phyloP scores from a whole-genome alignment of 2,329 filamentous ascomycete species.

The Fonsecaea pedrosoi region DNA sequence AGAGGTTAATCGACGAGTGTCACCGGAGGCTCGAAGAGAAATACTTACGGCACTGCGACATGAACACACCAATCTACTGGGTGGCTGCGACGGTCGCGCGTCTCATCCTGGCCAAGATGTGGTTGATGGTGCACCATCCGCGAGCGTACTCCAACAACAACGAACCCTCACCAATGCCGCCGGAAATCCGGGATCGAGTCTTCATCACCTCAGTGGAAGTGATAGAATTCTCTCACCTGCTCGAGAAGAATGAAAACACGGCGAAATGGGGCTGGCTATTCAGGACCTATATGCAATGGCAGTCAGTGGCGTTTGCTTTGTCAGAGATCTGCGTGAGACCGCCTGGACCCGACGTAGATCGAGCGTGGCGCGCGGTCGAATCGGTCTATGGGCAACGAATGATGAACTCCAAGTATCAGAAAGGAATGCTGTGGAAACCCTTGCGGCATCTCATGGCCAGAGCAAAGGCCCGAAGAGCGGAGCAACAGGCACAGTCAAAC shows the following conservation, averaged over 20 bases:
- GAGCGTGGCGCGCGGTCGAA: conserved; percentile 66
- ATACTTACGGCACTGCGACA: conserved; percentile 61
- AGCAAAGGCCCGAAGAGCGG: conserved; percentile 61
- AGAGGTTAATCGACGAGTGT: conserved; percentile 58
- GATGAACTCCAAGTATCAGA: conserved; percentile 48
- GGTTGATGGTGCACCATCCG: conserved; percentile 77
- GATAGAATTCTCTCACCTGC: conserved; percentile 71
- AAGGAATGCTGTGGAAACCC: conserved; percentile 68
- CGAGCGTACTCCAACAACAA: conserved; percentile 60
- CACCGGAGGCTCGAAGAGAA: conserved; percentile 62
- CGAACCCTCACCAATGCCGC: conserved; percentile 62
- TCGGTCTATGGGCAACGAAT: conserved; percentile 50
- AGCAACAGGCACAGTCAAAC: conserved; percentile 47
- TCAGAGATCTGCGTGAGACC: conserved; percentile 66
- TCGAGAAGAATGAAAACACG: conserved; percentile 68
- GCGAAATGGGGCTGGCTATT: conserved; percentile 71
- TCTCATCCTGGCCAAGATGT: conserved; percentile 78
- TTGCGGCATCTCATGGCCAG: conserved; percentile 66
- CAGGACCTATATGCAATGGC: conserved; percentile 70
- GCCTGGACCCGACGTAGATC: conserved; percentile 63
- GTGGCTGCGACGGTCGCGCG: conserved; percentile 71
- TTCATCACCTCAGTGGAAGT: conserved; percentile 77
- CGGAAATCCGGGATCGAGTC: conserved; percentile 70
- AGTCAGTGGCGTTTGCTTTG: conserved; percentile 67
- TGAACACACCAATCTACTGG: conserved; percentile 67